Conservation (phyloP, 129 eudicot species). For the Flaveria ramosissima region DNA sequence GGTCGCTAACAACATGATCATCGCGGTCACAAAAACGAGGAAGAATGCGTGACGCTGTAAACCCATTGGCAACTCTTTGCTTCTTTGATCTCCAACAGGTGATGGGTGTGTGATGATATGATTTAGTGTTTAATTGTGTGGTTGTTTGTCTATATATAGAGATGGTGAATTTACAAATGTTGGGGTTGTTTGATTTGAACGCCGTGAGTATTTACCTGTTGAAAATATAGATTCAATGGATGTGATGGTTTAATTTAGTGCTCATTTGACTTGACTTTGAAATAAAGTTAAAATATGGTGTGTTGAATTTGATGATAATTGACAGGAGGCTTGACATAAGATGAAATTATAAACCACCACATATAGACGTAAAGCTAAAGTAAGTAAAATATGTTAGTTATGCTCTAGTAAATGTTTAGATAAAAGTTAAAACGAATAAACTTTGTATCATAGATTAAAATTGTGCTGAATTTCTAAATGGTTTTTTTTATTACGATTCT, state of each 20-base stretch:
- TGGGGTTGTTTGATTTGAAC: slow-evolving; percentile 28
- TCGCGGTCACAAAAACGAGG: background rate
- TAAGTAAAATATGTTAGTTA: background rate
- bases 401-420: background rate
- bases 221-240: slow-evolving; percentile 24
- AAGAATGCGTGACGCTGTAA: background rate
- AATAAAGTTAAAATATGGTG: slow-evolving; percentile 15
- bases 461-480: background rate
- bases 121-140: slow-evolving; percentile 15
- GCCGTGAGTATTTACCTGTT: slow-evolving; percentile 19
- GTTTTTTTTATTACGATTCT: too few relatives aligned
- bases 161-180: background rate
- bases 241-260: slow-evolving; percentile 13
- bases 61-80: slow-evolving; percentile 23
- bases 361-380: background rate
- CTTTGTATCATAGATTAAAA: background rate
- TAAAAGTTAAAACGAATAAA: background rate
- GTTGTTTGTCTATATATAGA: slow-evolving; percentile 26
- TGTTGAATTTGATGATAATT: slow-evolving; percentile 11
- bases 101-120: slow-evolving; percentile 12
- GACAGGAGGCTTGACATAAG: background rate
- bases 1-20: slow-evolving; percentile 14
- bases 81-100: background rate
- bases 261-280: slow-evolving; percentile 37
- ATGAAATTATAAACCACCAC: background rate